Evolutionary conservation across 306 rosid genomes (phyloP).

Genomic region (Castanea mollissima): DNA sequence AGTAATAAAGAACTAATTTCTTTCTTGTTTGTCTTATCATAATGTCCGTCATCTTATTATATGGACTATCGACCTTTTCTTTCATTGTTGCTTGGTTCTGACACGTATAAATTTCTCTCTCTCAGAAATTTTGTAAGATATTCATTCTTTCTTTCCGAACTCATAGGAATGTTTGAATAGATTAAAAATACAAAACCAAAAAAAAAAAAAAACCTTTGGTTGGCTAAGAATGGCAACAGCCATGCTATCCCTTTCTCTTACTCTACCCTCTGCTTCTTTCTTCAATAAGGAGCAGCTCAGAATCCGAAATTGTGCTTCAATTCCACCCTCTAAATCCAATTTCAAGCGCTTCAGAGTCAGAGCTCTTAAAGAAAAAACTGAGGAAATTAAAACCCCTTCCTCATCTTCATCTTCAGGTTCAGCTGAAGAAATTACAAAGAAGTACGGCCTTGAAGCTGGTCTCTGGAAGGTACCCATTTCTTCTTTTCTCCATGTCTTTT

Average conservation of each 20-base stretch:
- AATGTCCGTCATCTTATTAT: not conserved
- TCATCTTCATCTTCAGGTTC: conserved; percentile 38
- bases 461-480: conserved; percentile 77
- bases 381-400: conserved; percentile 55
- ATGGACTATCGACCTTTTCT: not conserved
- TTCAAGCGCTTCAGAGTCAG: conserved; percentile 50
- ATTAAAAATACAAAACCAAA: not conserved
- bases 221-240: conserved; percentile 46
- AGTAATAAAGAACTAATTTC: not conserved
- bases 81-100: not conserved
- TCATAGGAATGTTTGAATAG: conserved; percentile 22
- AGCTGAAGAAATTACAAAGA: conserved; percentile 72
- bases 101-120: not conserved
- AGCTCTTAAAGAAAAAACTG: conserved; percentile 74
- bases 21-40: no score
- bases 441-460: conserved; percentile 93
- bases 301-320: conserved; percentile 21
- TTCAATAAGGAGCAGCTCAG: conserved; percentile 19
- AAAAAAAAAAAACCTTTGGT: conserved; percentile 1
- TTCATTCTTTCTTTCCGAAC: not conserved
- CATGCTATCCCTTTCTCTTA: conserved; percentile 29
- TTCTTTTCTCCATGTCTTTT: not conserved
- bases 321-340: conserved; percentile 24
- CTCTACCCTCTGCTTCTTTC: conserved; percentile 36
- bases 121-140: not conserved